Evolutionary conservation across 805 yeast genomes (phyloP).

Genomic region (Grigorovia jiainica): DNA sequence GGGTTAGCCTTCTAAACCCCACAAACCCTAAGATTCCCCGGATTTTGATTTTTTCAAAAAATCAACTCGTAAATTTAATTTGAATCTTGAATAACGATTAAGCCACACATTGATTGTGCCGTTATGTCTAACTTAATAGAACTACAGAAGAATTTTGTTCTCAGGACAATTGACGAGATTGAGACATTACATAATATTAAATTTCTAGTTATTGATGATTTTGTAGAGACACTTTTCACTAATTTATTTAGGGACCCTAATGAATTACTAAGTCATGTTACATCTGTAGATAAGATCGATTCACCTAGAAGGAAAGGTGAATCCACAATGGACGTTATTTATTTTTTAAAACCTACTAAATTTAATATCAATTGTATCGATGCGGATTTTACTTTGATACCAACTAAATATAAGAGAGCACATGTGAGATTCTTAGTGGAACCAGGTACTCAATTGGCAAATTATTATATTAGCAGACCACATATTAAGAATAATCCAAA

Average conservation of each 20-base stretch:
- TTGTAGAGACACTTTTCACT: conserved; percentile 39
- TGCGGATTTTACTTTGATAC: conserved; percentile 58
- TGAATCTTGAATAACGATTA: too few relatives aligned
- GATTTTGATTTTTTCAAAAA: too few relatives aligned
- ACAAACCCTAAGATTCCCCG: too few relatives aligned
- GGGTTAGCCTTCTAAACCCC: too few relatives aligned
- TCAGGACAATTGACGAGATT: conserved; percentile 32
- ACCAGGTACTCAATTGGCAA: conserved; percentile 26
- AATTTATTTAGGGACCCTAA: conserved; percentile 35
- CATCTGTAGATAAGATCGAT: conserved; percentile 59
- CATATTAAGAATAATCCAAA: not conserved
- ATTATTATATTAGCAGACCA: conserved; percentile 3
- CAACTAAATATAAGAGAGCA: conserved; percentile 67
- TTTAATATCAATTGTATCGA: conserved; percentile 67
- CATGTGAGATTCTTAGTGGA: conserved; percentile 68
- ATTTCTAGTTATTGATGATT: conserved; percentile 48
- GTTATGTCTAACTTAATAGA: conserved; percentile 32
- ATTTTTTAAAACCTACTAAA: conserved; percentile 59
- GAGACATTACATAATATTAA: conserved; percentile 38
- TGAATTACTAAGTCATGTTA: conserved; percentile 43
- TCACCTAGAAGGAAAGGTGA: conserved; percentile 46
- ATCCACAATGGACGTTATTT: conserved; percentile 66
- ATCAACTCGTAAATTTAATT: too few relatives aligned
- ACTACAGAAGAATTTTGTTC: conserved; percentile 29
- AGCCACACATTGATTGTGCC: too few relatives aligned